Evolutionary conservation across 2,329 filamentous ascomycete genomes (phyloP), one percentile per base, ranked within the genome.

Genomic region (Pseudogymnoascus sp.): DNA sequence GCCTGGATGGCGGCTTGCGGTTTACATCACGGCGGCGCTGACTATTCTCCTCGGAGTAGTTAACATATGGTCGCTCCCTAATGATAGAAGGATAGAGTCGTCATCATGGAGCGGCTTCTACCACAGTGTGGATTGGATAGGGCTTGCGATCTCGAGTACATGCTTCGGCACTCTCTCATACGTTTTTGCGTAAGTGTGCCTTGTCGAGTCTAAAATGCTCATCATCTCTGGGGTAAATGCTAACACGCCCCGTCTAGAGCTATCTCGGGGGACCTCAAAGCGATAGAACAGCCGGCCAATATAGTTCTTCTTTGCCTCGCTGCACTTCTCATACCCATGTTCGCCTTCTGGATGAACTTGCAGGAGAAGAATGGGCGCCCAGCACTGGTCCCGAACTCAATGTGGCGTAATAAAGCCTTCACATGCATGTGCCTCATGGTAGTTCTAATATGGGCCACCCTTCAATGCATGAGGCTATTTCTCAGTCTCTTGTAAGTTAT

Each of bases 341-440:
- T 74, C 41, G 59, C 67, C 3, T 28, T 66, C 16, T 74, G 71
- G 72, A 65, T 72, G 41, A 61, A 66, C 22, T 64, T 65, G 26
- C 71, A 72, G 61, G 68, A 68, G 43, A 59, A 65, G 26, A 62
- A 59, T 12, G 64, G 64, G 12, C 62, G 65, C 19, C 69, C 73
- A 24, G 70, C 72, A 2, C 61, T 76, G 8, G 74, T 76, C n/a
- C 72, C 72, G 1, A 75, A 74, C 59, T 66, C 68, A 1, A 46
- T 75, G 3, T 76, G 74, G 74, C 64, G 64, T 12, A 72, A 74
- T 50, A 56, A 56, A 0, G 63, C 67, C 0, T 76, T 76, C 60
- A 69, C 70, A 2, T 63, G 61, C 3, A 71, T 70, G 16, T 76
- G 73, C 61, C 59, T 74, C 5, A 68, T 68, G 12, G 71, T 75